These are phyloP conservation scores for Ambrosiella cleistominuta DNA, from an alignment of 2,329 filamentous ascomycete genomes.

Conservation along the genomic window DNA sequence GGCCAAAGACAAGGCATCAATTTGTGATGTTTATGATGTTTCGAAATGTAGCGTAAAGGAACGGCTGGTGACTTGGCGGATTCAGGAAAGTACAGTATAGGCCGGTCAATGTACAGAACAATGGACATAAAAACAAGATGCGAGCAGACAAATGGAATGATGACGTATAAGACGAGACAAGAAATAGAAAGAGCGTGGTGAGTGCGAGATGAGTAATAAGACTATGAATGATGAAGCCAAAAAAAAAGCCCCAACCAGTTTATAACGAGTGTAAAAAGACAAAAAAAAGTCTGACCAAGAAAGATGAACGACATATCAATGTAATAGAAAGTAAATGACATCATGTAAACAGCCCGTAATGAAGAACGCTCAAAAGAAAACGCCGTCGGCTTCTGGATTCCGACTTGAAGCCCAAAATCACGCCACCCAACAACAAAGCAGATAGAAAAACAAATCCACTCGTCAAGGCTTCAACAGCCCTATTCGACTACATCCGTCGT, in stretches of 20 bases:
- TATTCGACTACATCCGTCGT: neutral
- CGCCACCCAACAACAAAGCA: neutral
- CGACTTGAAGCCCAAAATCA: neutral
- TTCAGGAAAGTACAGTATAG: too few relatives aligned
- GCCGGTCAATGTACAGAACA: too few relatives aligned
- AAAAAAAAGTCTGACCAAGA: neutral
- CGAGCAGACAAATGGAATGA: too few relatives aligned
- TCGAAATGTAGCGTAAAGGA: too few relatives aligned
- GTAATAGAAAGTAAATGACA: slow-evolving; percentile 3
- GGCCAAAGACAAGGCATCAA: too few relatives aligned
- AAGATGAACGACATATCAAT: neutral
- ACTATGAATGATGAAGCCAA: neutral
- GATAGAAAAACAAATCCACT: neutral
- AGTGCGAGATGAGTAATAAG: neutral
- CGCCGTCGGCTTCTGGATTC: neutral
- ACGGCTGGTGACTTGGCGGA: too few relatives aligned
- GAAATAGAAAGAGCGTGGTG: too few relatives aligned
- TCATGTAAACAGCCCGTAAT: neutral
- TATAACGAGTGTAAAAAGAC: neutral
- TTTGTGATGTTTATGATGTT: too few relatives aligned
- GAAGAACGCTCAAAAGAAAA: slow-evolving; percentile 4
- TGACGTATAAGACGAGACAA: too few relatives aligned
- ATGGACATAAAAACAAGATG: too few relatives aligned
- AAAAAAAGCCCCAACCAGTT: neutral
- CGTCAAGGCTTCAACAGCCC: neutral